Evolutionary conservation across 2,329 filamentous ascomycete species (phyloP).

Genomic region (Parastagonospora nodorum): DNA sequence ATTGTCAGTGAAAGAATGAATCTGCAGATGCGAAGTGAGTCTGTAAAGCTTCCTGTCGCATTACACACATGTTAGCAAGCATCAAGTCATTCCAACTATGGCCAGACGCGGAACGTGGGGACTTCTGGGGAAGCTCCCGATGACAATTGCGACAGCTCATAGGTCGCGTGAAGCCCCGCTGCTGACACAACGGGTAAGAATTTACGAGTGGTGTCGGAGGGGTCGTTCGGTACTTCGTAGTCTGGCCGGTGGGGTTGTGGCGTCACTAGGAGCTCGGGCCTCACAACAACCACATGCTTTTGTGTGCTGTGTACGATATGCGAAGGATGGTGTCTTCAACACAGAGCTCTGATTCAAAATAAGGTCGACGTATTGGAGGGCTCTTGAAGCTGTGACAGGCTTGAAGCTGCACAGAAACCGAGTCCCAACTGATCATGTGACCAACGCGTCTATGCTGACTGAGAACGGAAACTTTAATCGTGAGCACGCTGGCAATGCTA

Average conservation of each 20-base stretch:
- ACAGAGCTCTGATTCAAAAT: background rate
- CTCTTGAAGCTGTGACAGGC: no score
- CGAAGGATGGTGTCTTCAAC: background rate
- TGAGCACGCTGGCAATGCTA: no score
- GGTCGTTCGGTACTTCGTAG: constrained; percentile 14
- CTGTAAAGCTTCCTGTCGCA: background rate
- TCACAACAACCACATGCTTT: background rate
- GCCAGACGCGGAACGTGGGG: background rate
- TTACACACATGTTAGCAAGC: background rate
- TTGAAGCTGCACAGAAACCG: no score
- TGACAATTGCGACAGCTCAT: constrained; percentile 11
- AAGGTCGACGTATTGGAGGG: no score
- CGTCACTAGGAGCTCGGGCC: constrained; percentile 2
- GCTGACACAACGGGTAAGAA: constrained; percentile 7
- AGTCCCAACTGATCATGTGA: no score
- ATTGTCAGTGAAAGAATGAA: no score
- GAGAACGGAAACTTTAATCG: no score
- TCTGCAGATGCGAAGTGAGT: no score
- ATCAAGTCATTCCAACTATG: background rate
- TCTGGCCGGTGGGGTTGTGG: constrained; percentile 1
- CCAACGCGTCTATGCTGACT: no score
- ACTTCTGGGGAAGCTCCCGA: background rate
- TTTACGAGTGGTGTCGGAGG: constrained; percentile 12
- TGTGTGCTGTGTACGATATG: no score
- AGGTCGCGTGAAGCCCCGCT: constrained; percentile 4